phyloP scores from a whole-genome alignment of 495 filamentous ascomycete species.

The Hyaloscypha bicolor region DNA sequence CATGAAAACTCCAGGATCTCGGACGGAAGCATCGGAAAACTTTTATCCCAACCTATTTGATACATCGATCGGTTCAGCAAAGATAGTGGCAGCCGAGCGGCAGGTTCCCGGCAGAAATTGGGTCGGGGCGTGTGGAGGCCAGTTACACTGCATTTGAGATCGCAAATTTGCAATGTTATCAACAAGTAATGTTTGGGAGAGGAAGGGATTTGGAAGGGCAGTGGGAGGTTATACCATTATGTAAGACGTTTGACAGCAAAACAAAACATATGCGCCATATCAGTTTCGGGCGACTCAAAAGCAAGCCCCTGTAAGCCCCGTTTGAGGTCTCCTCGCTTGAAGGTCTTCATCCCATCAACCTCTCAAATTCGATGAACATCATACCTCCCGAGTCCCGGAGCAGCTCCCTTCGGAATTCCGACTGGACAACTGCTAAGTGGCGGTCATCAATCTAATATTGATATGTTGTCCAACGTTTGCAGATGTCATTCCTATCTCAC shows the following conservation, averaged over 20 bases:
- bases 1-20: background rate
- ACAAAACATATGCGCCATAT: constrained; percentile 5
- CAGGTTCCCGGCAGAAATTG: constrained; percentile 2
- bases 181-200: background rate
- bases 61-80: too few species aligned
- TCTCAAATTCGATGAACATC: background rate
- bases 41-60: background rate
- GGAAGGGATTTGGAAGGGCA: background rate
- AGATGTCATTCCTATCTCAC: background rate
- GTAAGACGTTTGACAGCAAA: constrained; percentile 15
- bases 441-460: background rate
- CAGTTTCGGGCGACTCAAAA: background rate
- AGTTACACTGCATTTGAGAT: background rate
- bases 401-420: constrained; percentile 8
- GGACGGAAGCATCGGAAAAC: constrained; percentile 6
- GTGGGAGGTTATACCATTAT: constrained; percentile 11
- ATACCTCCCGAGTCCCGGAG: background rate
- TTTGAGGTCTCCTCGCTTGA: background rate
- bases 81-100: background rate
- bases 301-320: constrained; percentile 9
- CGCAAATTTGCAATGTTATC: background rate
- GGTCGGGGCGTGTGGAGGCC: background rate
- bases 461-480: background rate
- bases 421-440: background rate
- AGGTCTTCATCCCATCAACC: constrained; percentile 3